Conservation (phyloP, 2,329 filamentous ascomycete species). For the Sphaceloma murrayae region DNA sequence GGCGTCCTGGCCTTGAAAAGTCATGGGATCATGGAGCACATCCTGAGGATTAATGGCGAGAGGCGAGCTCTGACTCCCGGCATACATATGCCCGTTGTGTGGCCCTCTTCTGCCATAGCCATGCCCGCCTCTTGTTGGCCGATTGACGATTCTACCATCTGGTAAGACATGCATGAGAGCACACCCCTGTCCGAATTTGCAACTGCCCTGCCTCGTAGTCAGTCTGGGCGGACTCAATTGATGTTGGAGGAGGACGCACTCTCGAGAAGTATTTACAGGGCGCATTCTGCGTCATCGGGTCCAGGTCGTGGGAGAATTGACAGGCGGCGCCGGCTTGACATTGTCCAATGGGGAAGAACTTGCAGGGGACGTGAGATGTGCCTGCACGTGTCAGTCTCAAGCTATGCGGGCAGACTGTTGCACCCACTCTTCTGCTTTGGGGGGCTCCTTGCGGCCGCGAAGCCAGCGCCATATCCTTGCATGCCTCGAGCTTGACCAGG, state of each 20-base stretch:
- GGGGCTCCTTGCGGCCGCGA: constrained; percentile 33
- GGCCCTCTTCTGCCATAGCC: constrained; percentile 17
- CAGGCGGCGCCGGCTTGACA: constrained; percentile 95
- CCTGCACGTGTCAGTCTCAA: constrained; percentile 44
- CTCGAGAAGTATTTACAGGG: constrained; percentile 98
- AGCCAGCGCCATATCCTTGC: constrained; percentile 12
- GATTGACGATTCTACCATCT: constrained; percentile 83
- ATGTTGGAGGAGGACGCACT: constrained; percentile 41
- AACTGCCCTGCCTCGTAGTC: constrained; percentile 63
- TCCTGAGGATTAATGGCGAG: constrained; percentile 29
- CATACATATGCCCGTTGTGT: constrained; percentile 13
- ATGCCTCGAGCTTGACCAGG: constrained; percentile 4
- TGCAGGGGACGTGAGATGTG: constrained; percentile 95
- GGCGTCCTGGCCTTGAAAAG: constrained; percentile 5
- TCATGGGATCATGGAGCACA: neutral
- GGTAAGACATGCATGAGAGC: constrained; percentile 92
- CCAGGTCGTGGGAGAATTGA: constrained; percentile 90
- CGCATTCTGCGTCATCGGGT: constrained; percentile 72
- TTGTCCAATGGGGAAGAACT: constrained; percentile 94
- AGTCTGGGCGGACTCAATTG: constrained; percentile 19
- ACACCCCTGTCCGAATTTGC: constrained; percentile 97
- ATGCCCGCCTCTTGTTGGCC: constrained; percentile 37
- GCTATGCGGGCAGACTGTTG: neutral
- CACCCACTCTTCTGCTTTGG: constrained; percentile 41
- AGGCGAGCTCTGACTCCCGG: constrained; percentile 20